Conservation (phyloP, 306 rosid species). For the Argentina anserina region DNA sequence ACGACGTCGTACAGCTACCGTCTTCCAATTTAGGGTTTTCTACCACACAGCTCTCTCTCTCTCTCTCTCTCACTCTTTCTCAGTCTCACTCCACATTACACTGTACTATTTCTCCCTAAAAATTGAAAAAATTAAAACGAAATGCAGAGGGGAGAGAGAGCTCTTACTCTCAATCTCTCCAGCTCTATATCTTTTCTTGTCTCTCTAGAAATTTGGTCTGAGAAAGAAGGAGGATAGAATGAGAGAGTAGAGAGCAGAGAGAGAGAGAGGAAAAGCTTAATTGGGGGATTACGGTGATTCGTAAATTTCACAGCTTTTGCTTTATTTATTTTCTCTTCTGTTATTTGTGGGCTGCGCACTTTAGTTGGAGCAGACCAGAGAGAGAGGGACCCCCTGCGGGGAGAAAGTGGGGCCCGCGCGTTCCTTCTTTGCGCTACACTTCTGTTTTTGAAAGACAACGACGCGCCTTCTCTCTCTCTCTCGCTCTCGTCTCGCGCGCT, state of each 20-base stretch:
- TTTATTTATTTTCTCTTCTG: slow-evolving; percentile 16
- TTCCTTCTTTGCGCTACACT: slow-evolving; percentile 59
- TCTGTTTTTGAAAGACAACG: slow-evolving; percentile 38
- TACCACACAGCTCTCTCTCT: slow-evolving; percentile 3
- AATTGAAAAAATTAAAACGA: slow-evolving; percentile 10
- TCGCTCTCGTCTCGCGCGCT: slow-evolving; percentile 13
- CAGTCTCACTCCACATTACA: neutral
- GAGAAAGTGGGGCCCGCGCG: slow-evolving; percentile 43
- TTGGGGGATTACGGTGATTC: neutral
- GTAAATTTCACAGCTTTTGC: slow-evolving; percentile 2
- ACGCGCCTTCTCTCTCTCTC: slow-evolving; percentile 7
- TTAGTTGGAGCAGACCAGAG: slow-evolving; percentile 20
- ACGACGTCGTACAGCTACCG: neutral
- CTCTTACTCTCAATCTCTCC: too few relatives aligned
- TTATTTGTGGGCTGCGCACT: slow-evolving; percentile 32
- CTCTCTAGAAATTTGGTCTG: neutral
- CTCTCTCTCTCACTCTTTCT: neutral
- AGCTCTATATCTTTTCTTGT: neutral
- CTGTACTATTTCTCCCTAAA: neutral
- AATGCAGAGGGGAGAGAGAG: neutral
- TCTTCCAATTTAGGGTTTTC: slow-evolving; percentile 8
- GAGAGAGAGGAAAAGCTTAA: slow-evolving; percentile 1
- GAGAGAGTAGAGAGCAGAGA: neutral
- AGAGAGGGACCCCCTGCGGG: neutral
- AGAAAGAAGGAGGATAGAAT: neutral